Evolutionary conservation across 805 yeast species (phyloP), one percentile per base, ranked within the genome.

Genomic region (Candida railenensis): DNA sequence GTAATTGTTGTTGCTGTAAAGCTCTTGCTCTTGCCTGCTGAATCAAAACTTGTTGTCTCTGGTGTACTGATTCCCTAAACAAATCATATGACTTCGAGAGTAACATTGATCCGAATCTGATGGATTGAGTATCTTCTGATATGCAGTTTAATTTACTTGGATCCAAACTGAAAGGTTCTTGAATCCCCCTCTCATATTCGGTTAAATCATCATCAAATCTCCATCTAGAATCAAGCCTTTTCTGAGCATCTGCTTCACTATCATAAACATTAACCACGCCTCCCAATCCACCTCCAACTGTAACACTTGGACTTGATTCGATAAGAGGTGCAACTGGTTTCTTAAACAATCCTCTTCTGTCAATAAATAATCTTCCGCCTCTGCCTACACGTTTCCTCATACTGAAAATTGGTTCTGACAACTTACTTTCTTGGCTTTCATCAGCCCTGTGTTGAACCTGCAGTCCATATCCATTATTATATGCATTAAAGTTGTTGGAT

Each of bases 41-140:
- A 20, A 71, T 58, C 50, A 61, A 61, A 19, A 61, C 56, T 48
- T 69, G 74, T 66, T 84, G 82, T 54, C 94, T 76, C 65, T 83
- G 82, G 57, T 81, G 77, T 46, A 87, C 82, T 18, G 91, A 85
- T 59, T 90, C 89, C 55, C 89, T 73, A 52, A 84, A 69, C 43
- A 83, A 77, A 45, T 90, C 97, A 59, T 87, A 87, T 0, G 97
- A 84, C 63, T 91, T 92, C 3, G 94, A 81, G 37, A 90, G 73
- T 28, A 92, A 67, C 97, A 90, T 90, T 4, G 96, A 81, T 7
- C 97, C 96, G 66, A 91, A 91, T 49, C 97, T 74, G 25, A 92
- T 87, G 1, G 87, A 83, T 65, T 91, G 97, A 1, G 97, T 90
- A 43, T 84, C 92, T 45, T 85, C 85, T 12, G 89, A 80, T 37